Base-by-base conservation (phyloP, 371 early-diverging fungal species). In the Blastocladiella emersonii region DNA sequence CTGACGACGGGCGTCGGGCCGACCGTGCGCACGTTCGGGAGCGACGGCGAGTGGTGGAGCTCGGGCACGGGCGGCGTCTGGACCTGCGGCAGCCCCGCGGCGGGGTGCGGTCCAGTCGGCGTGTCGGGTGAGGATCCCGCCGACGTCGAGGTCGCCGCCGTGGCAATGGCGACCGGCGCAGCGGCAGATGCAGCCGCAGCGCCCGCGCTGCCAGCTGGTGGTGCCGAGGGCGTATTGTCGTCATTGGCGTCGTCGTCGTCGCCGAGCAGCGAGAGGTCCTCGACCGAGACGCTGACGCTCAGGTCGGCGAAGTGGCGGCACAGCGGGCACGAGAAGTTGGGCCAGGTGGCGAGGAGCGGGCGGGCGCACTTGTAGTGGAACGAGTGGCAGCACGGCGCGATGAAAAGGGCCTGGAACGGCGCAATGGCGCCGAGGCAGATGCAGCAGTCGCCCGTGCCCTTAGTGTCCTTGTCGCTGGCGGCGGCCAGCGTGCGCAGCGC, bases 311-410 rank as follows among this genome's bases (percentile, higher is more conserved):
- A 93, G 34, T 91, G 89, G 53, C 96, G 85, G 69, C 95, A 95
- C 48, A 94, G 80, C 37, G 95, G 94, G 71, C 95, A 95, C 65
- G 85, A 86, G 71, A 95, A 93, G 64, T 89, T 88, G 19, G 90
- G 69, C 8, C 76, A 75, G 67, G 73, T 76, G 56, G 82, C 75
- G 62, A 93, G 74, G 36, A 93, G 74, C 3, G 87, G 82, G 55
- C 84, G 79, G 61, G 93, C 88, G 71, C 95, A 95, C 74, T 93
- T 93, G 77, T 86, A 95, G 69, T 95, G 95, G 74, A 87, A 95
- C 66, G 89, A 86, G 70, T 95, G 95, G 15, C 91, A 91, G 68
- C 95, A 95, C 2, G 95, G 94, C 7, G 95, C 88, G 23, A 94
- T 79, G 69, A 95, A 95, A 55, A 95, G 79, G 12, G 95, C 92